A percentile compares a stretch with the other conserved stretches of the same genome.
Evolutionary conservation across 768 basidiomycete genomes (phyloP).

Genomic region (Boletus rubescentipes): DNA sequence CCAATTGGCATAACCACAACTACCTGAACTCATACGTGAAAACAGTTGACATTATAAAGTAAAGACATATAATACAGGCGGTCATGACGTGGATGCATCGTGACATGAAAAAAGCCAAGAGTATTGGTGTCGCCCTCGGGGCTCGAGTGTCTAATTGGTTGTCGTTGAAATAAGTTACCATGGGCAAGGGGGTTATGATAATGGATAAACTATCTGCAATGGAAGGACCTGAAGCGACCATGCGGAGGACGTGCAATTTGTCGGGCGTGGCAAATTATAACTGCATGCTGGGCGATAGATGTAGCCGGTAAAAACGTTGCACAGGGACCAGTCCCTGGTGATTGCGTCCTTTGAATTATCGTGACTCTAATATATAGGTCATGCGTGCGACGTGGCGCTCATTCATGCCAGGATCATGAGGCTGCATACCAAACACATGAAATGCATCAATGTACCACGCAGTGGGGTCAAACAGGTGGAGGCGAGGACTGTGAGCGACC

Average conservation of each 20-base stretch:
- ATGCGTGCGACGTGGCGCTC: slow-evolving; percentile 3
- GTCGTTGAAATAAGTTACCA: slow-evolving; percentile 21
- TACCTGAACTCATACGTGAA: too few species aligned
- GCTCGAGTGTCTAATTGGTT: slow-evolving; percentile 1
- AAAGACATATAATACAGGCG: too few species aligned
- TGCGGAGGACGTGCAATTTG: neutral
- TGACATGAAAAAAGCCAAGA: neutral
- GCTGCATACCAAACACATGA: neutral
- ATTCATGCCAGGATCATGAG: slow-evolving; percentile 7
- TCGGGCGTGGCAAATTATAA: neutral
- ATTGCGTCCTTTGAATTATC: slow-evolving; percentile 7
- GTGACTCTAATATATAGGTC: slow-evolving; percentile 12
- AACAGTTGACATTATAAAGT: too few species aligned
- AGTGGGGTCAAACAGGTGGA: slow-evolving; percentile 17
- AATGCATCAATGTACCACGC: neutral
- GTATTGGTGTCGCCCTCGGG: neutral
- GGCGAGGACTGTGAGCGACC: slow-evolving; percentile 13
- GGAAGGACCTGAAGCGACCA: neutral
- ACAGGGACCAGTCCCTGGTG: slow-evolving; percentile 11
- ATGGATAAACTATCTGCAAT: slow-evolving; percentile 24
- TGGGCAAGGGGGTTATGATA: slow-evolving; percentile 12
- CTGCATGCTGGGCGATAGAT: neutral
- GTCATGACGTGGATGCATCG: too few species aligned
- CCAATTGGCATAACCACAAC: too few species aligned
- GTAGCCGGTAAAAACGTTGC: neutral